These are phyloP conservation scores for Oryza glaberrima DNA, from an alignment of 176 grass and related monocot genomes.

Conservation along the genomic window DNA sequence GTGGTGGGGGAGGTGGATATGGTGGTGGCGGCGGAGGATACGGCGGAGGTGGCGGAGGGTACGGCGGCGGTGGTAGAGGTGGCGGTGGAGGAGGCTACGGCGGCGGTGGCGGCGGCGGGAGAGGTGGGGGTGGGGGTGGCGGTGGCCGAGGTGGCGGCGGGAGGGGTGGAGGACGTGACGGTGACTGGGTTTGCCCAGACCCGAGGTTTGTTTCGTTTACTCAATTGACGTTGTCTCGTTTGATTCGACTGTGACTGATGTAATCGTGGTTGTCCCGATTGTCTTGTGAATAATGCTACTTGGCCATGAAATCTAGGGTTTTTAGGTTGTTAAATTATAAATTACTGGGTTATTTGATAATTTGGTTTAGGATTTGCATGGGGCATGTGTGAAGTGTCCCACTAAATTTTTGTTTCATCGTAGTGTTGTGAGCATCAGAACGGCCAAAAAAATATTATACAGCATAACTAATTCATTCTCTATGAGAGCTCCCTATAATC, in stretches of 20 bases:
- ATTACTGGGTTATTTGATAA: background rate
- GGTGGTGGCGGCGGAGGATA: constrained; percentile 19
- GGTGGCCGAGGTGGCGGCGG: constrained; percentile 32
- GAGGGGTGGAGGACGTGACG: constrained; percentile 66
- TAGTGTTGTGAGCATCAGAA: background rate
- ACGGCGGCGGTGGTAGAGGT: constrained; percentile 2
- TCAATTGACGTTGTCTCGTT: background rate
- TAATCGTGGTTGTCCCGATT: background rate
- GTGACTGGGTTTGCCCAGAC: constrained; percentile 83
- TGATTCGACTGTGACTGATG: background rate
- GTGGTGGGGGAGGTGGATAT: constrained; percentile 29
- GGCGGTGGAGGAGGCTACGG: constrained; percentile 22
- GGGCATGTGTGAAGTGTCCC: background rate
- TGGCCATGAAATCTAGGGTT: background rate
- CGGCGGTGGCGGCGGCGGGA: constrained; percentile 44
- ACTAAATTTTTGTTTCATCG: background rate
- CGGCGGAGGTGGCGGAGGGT: constrained; percentile 34
- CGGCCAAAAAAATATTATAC: background rate
- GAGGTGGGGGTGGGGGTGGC: constrained; percentile 41
- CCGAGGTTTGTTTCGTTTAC: constrained; percentile 44
- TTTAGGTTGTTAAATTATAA: background rate
- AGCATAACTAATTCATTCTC: background rate
- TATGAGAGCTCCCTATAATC: background rate
- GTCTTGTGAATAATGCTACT: background rate
- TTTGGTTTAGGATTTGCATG: background rate